phyloP scores from a whole-genome alignment of 257 asterid genomes.

The Nicotiana benthamiana region DNA sequence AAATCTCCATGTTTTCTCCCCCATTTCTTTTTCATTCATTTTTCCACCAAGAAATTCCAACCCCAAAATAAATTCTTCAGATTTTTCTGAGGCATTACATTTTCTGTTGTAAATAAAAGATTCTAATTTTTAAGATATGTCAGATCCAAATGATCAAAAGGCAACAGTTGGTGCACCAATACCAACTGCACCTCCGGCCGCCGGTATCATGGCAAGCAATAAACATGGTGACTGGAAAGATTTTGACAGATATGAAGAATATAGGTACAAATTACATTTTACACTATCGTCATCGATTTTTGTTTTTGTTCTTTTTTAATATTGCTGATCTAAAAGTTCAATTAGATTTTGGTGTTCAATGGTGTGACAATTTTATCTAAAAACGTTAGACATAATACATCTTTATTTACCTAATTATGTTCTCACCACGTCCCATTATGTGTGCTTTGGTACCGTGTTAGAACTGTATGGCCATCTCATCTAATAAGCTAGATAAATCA shows the following conservation, averaged over 20 bases:
- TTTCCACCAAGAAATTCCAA: background rate
- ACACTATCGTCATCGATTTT: no score
- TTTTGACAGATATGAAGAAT: conserved; percentile 60
- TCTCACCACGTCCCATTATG: background rate
- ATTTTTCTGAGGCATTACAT: background rate
- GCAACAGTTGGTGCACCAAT: background rate
- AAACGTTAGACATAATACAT: no score
- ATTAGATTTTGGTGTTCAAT: background rate
- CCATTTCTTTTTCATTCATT: background rate
- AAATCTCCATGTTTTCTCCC: no score
- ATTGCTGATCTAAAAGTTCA: background rate
- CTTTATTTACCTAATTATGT: background rate
- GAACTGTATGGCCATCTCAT: background rate
- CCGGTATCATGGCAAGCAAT: conserved; percentile 49
- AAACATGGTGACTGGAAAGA: conserved; percentile 61
- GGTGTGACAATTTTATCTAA: background rate
- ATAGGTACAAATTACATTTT: conserved; percentile 30
- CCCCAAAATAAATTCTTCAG: background rate
- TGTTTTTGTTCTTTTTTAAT: no score
- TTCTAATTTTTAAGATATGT: conserved; percentile 20
- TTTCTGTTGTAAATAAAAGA: no score
- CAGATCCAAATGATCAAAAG: conserved; percentile 22
- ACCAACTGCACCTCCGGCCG: conserved; percentile 19
- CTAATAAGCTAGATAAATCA: background rate
- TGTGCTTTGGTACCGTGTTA: background rate